Conservation (phyloP, 2,329 filamentous ascomycete species). For the Hymenoscyphus scutula region DNA sequence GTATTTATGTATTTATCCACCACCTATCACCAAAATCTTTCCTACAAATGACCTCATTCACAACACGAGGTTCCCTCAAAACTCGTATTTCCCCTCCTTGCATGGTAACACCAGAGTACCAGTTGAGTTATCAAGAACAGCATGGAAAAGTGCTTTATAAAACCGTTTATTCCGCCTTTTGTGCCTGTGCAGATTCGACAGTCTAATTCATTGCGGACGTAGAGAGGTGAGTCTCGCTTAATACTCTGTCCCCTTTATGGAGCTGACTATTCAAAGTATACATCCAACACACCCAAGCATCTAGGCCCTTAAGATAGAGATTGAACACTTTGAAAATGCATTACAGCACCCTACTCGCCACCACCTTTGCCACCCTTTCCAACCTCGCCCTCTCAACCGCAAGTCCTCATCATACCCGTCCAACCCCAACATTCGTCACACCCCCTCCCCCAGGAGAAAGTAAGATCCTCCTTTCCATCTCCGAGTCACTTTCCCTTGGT, state of each 20-base stretch:
- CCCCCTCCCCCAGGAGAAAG: background rate
- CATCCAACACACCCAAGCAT: no score
- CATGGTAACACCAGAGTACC: background rate
- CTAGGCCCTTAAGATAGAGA: no score
- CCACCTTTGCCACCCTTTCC: background rate
- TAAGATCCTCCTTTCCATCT: background rate
- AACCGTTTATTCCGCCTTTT: no score
- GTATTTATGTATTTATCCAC: no score
- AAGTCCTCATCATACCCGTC: background rate
- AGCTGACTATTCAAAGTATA: no score
- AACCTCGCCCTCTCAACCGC: background rate
- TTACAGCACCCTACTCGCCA: background rate
- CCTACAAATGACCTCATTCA: background rate
- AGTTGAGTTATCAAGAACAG: background rate
- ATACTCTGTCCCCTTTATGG: background rate
- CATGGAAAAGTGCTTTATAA: background rate
- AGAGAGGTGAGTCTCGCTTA: background rate
- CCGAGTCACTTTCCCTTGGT: background rate
- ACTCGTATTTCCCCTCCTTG: background rate
- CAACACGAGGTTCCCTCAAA: background rate
- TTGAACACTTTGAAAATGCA: background rate
- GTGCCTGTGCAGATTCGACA: no score
- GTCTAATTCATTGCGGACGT: no score
- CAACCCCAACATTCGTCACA: background rate
- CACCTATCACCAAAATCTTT: background rate